phyloP scores from a whole-genome alignment of 345 rosid genomes.

The Euphorbia lathyris region DNA sequence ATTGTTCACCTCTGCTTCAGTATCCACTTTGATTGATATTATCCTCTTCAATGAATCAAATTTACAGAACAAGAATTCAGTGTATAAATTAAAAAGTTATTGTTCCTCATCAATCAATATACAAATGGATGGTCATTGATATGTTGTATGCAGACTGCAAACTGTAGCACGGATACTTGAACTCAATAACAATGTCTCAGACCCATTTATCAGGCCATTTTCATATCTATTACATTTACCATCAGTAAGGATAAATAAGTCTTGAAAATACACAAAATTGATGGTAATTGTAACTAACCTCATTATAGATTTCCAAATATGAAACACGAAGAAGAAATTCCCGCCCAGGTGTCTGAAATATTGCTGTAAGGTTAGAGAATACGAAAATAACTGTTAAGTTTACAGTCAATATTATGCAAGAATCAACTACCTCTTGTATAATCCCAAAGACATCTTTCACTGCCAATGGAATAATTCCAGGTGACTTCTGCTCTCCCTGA shows the following conservation, averaged over 20 bases:
- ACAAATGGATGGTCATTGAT: no score
- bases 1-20: no score
- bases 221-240: neutral
- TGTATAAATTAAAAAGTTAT: no score
- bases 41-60: no score
- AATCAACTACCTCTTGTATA: constrained; percentile 76
- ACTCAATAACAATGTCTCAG: neutral
- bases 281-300: constrained; percentile 42
- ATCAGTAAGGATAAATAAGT: neutral
- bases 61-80: no score
- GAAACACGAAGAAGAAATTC: constrained; percentile 98
- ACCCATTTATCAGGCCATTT: neutral
- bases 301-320: constrained; percentile 94
- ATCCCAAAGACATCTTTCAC: constrained; percentile 92
- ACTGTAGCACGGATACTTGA: no score
- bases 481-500: constrained; percentile 97
- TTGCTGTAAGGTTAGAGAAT: constrained; percentile 15
- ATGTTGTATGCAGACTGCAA: no score
- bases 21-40: no score
- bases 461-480: constrained; percentile 88
- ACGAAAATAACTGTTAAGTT: neutral
- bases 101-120: no score
- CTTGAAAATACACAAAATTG: neutral
- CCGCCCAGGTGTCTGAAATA: constrained; percentile 75
- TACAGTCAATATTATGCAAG: constrained; percentile 1